phyloP scores from a whole-genome alignment of 2,329 filamentous ascomycete genomes.

The Leptosphaerulina australis region DNA sequence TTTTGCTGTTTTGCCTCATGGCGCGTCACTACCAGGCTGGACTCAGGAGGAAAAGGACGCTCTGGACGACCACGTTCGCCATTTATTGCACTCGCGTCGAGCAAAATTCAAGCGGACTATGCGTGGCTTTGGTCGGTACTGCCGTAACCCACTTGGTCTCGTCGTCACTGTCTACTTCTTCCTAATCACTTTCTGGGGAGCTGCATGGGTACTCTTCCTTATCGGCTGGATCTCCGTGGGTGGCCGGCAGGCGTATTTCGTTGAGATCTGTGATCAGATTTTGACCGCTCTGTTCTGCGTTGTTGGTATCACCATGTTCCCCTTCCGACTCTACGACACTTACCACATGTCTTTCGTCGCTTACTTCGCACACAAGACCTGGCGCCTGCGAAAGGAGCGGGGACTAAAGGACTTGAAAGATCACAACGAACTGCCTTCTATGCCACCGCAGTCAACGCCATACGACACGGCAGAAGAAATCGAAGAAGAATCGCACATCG shows the following conservation, averaged over 20 bases:
- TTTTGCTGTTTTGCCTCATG: conserved; percentile 80
- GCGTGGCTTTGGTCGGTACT: conserved; percentile 81
- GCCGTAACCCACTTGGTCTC: conserved; percentile 74
- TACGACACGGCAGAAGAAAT: conserved; percentile 49
- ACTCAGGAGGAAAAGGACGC: conserved; percentile 72
- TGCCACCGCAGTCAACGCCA: conserved; percentile 49
- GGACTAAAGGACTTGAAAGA: conserved; percentile 67
- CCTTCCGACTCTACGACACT: conserved; percentile 79
- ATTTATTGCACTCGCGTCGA: conserved; percentile 81
- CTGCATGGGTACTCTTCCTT: conserved; percentile 86
- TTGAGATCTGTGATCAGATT: conserved; percentile 62
- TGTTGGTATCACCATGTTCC: conserved; percentile 65
- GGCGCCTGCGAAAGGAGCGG: conserved; percentile 67
- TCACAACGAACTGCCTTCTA: conserved; percentile 68
- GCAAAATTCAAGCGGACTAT: conserved; percentile 78
- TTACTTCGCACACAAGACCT: conserved; percentile 70
- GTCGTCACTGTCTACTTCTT: conserved; percentile 85
- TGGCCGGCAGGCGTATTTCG: conserved; percentile 66
- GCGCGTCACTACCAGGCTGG: conserved; percentile 76
- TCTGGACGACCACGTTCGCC: conserved; percentile 83
- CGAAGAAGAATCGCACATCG: conserved; percentile 22
- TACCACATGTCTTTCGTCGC: conserved; percentile 86
- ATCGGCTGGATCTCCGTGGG: conserved; percentile 88
- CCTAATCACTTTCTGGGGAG: conserved; percentile 82
- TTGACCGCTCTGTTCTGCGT: conserved; percentile 68